Conservation (phyloP, 1,284 basidiomycete species). For the Gomphus bonarii region DNA sequence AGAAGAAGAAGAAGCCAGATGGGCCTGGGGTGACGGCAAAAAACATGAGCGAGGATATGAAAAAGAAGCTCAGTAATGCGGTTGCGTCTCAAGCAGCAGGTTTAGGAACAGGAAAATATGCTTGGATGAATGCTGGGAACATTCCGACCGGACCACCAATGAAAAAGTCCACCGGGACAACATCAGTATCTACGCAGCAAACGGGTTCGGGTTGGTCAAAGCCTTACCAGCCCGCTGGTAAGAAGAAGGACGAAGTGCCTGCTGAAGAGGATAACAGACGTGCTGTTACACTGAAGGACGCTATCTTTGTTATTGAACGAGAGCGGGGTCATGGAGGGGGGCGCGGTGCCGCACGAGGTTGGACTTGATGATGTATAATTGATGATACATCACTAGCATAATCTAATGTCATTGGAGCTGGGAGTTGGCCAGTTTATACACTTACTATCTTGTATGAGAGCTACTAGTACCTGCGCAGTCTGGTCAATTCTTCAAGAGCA, state of each 20-base stretch:
- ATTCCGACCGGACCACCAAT: slow-evolving; percentile 30
- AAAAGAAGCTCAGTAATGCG: slow-evolving; percentile 82
- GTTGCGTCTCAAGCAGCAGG: slow-evolving; percentile 83
- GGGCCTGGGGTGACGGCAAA: slow-evolving; percentile 61
- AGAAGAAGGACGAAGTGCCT: slow-evolving; percentile 26
- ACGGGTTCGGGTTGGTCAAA: slow-evolving; percentile 42
- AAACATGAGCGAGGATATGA: slow-evolving; percentile 82
- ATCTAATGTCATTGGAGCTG: too few species aligned
- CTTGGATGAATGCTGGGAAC: slow-evolving; percentile 72
- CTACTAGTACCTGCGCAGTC: too few species aligned
- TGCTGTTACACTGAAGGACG: slow-evolving; percentile 61
- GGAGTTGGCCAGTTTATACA: too few species aligned
- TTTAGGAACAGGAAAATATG: slow-evolving; percentile 59
- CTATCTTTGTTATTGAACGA: slow-evolving; percentile 68
- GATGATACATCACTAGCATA: too few species aligned
- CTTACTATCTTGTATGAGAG: too few species aligned
- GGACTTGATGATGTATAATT: slow-evolving; percentile 32
- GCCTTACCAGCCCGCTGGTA: slow-evolving; percentile 47
- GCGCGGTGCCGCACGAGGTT: slow-evolving; percentile 56
- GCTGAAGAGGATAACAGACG: slow-evolving; percentile 42
- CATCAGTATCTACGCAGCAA: slow-evolving; percentile 23
- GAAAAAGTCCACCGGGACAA: slow-evolving; percentile 33
- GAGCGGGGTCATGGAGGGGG: slow-evolving; percentile 74
- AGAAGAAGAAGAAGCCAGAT: slow-evolving; percentile 13
- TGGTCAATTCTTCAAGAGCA: too few species aligned